Evolutionary conservation across 2,329 filamentous ascomycete genomes (phyloP).

Genomic region (Xylaria sp.): DNA sequence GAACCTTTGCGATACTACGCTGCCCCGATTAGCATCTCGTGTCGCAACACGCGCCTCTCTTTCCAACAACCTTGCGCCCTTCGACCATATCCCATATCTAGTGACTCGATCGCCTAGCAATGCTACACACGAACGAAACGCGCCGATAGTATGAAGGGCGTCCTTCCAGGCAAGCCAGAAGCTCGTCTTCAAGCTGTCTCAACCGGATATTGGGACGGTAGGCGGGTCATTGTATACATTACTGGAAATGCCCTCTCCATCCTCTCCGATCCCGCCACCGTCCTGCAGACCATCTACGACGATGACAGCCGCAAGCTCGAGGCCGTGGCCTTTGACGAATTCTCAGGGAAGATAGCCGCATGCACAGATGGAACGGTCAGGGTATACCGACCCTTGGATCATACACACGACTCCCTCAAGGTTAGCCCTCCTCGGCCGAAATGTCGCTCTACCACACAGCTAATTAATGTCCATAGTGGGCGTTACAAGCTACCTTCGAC

Average conservation of each 20-base stretch:
- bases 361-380: slow-evolving; percentile 74
- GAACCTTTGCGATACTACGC: slow-evolving; percentile 11
- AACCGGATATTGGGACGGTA: slow-evolving; percentile 58
- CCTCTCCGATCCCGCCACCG: slow-evolving; percentile 75
- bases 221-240: slow-evolving; percentile 71
- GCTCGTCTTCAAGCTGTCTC: slow-evolving; percentile 59
- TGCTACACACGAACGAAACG: slow-evolving; percentile 41
- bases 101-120: slow-evolving; percentile 38
- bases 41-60: slow-evolving; percentile 34
- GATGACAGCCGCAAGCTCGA: slow-evolving; percentile 75
- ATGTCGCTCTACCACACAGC: slow-evolving; percentile 10
- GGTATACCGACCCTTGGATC: slow-evolving; percentile 80
- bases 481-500: slow-evolving; percentile 70
- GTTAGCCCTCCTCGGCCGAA: slow-evolving; percentile 55
- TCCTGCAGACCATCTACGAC: slow-evolving; percentile 92
- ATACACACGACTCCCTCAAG: slow-evolving; percentile 77
- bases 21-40: slow-evolving; percentile 4
- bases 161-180: slow-evolving; percentile 61
- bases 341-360: slow-evolving; percentile 84
- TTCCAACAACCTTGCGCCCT: background rate
- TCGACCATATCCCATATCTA: slow-evolving; percentile 7
- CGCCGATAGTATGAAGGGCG: slow-evolving; percentile 56
- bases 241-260: slow-evolving; percentile 89
- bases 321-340: slow-evolving; percentile 82
- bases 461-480: slow-evolving; percentile 61